Conservation (phyloP, 2,329 filamentous ascomycete genomes). For the Ophiosphaerella narmari region DNA sequence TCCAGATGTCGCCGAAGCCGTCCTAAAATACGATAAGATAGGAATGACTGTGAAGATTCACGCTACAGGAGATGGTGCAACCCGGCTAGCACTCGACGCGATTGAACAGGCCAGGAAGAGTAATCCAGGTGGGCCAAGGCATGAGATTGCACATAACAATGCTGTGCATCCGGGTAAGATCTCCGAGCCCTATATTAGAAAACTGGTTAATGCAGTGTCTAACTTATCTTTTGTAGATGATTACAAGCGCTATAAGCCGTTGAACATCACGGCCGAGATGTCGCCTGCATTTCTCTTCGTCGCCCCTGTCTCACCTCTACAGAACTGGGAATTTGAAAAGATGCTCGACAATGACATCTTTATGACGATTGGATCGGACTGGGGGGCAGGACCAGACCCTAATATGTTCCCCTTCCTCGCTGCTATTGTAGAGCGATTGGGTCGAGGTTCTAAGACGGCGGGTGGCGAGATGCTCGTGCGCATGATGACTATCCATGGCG, state of each 20-base stretch:
- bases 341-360: conserved; percentile 29
- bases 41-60: conserved; percentile 44
- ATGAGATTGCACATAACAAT: conserved; percentile 41
- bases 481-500: conserved; percentile 36
- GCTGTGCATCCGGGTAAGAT: conserved; percentile 20
- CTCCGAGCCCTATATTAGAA: background rate
- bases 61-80: conserved; percentile 36
- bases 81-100: conserved; percentile 36
- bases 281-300: conserved; percentile 35
- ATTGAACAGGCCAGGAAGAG: conserved; percentile 30
- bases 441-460: conserved; percentile 11
- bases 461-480: conserved; percentile 19
- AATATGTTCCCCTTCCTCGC: conserved; percentile 16
- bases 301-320: conserved; percentile 22
- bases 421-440: conserved; percentile 15
- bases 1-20: conserved; percentile 23
- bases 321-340: conserved; percentile 33
- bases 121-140: conserved; percentile 33
- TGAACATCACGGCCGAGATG: conserved; percentile 44
- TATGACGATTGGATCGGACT: conserved; percentile 40
- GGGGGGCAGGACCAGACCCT: conserved; percentile 20
- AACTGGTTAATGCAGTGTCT: background rate
- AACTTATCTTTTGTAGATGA: conserved; percentile 20
- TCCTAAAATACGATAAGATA: conserved; percentile 34
- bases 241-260: conserved; percentile 29